phyloP scores from a whole-genome alignment of 768 basidiomycete species.

The Lactarius hatsudake region DNA sequence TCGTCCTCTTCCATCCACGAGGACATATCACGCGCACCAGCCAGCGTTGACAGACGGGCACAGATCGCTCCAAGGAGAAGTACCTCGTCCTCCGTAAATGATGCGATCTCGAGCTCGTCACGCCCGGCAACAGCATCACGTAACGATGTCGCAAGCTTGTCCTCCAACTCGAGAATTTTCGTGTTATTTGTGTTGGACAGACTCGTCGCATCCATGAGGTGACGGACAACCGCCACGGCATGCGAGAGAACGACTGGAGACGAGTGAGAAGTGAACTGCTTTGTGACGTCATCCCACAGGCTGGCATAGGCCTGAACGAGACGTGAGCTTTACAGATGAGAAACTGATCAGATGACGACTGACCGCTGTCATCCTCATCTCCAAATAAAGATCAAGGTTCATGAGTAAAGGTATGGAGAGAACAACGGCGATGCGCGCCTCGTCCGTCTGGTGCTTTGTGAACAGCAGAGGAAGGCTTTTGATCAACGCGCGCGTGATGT shows the following conservation, averaged over 20 bases:
- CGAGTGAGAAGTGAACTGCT: constrained; percentile 88
- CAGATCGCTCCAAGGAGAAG: constrained; percentile 67
- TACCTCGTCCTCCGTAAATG: constrained; percentile 84
- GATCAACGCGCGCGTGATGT: constrained; percentile 84
- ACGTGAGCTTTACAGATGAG: not conserved
- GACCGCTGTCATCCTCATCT: constrained; percentile 89
- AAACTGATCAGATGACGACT: constrained; percentile 37
- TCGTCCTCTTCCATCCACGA: constrained; percentile 87
- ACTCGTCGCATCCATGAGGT: constrained; percentile 69
- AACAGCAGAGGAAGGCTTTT: constrained; percentile 84
- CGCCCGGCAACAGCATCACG: constrained; percentile 75
- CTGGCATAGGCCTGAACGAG: constrained; percentile 69
- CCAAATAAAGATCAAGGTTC: constrained; percentile 88
- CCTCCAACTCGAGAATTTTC: constrained; percentile 89
- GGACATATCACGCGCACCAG: constrained; percentile 68
- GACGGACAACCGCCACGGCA: constrained; percentile 67
- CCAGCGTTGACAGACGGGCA: constrained; percentile 65
- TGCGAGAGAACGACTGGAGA: constrained; percentile 70
- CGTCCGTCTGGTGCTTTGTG: constrained; percentile 90
- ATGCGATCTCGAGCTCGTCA: constrained; percentile 80
- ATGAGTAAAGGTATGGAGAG: constrained; percentile 78
- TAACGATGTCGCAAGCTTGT: constrained; percentile 73
- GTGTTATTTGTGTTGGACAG: constrained; percentile 80
- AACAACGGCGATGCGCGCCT: constrained; percentile 75
- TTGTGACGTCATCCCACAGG: constrained; percentile 91